Conservation (phyloP, 106 monocot species). For the Phalaenopsis aphrodite region DNA sequence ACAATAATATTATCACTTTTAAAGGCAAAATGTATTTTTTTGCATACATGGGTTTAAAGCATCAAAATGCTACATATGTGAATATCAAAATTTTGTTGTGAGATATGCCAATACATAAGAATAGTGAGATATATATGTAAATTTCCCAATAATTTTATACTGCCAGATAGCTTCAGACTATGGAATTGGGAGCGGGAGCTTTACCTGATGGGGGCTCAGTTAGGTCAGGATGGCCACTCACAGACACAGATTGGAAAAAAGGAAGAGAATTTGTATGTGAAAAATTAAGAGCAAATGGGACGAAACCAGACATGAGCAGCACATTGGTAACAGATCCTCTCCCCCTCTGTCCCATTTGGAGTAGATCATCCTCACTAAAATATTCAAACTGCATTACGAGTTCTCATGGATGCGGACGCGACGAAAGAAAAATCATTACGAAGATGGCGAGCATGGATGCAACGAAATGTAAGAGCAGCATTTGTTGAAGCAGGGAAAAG, state of each 20-base stretch:
- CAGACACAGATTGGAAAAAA: background rate
- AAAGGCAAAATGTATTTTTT: no score
- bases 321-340: background rate
- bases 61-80: no score
- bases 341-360: background rate
- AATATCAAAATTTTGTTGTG: no score
- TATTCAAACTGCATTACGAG: background rate
- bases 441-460: background rate
- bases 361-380: background rate
- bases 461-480: background rate
- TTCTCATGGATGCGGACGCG: background rate
- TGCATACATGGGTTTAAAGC: no score
- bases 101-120: no score
- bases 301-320: background rate
- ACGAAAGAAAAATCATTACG: background rate
- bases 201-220: background rate
- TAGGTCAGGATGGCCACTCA: background rate
- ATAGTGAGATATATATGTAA: no score
- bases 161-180: background rate
- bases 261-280: background rate
- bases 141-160: background rate
- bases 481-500: conserved; percentile 6
- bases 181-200: background rate
- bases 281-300: background rate
- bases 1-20: no score